Evolutionary conservation across 1,139 yeast genomes (phyloP), one percentile per base, ranked within the genome.

Genomic region (Spencermartinsiella ligniputridi): DNA sequence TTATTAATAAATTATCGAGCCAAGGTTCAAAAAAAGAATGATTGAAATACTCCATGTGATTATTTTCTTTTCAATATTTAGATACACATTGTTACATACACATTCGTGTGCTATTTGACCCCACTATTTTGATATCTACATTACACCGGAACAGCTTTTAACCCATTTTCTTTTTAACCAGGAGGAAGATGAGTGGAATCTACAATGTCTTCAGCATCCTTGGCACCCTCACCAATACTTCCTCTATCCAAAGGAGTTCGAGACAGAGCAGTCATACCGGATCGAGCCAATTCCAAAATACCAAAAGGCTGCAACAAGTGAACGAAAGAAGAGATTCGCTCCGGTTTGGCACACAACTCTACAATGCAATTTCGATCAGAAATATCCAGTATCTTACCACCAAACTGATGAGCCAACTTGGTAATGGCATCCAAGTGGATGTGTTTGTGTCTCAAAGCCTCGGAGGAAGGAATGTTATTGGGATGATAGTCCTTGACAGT

Each of bases 201-300:
- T 37, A 57, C 70, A 53, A 80, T 77, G 49, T 83, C 87, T 41
- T 82, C 78, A 37, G 86, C 87, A 50, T 77, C 79, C 53, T 75
- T 73, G 21, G 71, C 67, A 27, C 75, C 79, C 40, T 74, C 77
- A 34, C 66, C 72, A 35, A 53, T 59, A 25, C 68, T 66, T 47
- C 74, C 76, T 27, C 58, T 57, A 47, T 76, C 82, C 58, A 88
- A 71, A 40, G 97, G 97, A 41, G 97, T 88, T 76, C 97, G 82
- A 62, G 97, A 95, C 61, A 92, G 75, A 8, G 97, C 98, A 89
- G 92, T 88, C 95, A 90, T 88, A 69, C 98, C 98, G 19, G 96
- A 84, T 70, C 98, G 81, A 40, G 97, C 96, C 57, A 92, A 84
- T 70, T 92, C 98, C 64, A 92, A 76, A 49, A 92, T 83, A 59